Conservation (phyloP, 2,329 filamentous ascomycete genomes). For the Zymoseptoria passerinii region DNA sequence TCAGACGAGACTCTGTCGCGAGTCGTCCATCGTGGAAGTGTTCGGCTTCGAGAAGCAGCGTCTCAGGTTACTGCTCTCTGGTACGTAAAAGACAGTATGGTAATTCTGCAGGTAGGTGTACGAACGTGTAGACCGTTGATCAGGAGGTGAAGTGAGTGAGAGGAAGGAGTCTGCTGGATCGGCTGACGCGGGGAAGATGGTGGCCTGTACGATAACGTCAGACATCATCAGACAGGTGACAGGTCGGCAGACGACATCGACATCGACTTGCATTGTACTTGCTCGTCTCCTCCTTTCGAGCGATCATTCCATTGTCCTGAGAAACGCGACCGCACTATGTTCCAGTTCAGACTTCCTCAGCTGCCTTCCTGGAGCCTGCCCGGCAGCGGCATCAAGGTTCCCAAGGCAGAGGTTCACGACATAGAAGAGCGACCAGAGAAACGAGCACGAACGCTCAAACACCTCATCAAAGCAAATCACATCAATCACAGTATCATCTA, state of each 20-base stretch:
- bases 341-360: constrained; percentile 23
- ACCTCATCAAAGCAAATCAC: constrained; percentile 86
- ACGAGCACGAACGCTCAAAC: constrained; percentile 73
- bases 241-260: not conserved
- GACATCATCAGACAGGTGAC: not conserved
- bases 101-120: not conserved
- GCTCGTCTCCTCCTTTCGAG: not conserved
- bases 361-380: constrained; percentile 21
- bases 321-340: constrained; percentile 11
- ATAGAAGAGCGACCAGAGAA: constrained; percentile 75
- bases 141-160: not conserved
- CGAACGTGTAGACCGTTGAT: not conserved
- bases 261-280: not conserved
- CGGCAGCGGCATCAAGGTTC: constrained; percentile 40
- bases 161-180: not conserved
- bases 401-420: constrained; percentile 64
- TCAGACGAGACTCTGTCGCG: not conserved
- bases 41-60: not conserved
- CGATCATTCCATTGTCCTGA: not conserved
- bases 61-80: not conserved
- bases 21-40: not conserved
- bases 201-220: not conserved
- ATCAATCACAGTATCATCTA: constrained; percentile 79
- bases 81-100: not conserved
- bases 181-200: not conserved